Evolutionary conservation across 2,329 filamentous ascomycete genomes (phyloP).

Genomic region (Ophiostoma piceae): DNA sequence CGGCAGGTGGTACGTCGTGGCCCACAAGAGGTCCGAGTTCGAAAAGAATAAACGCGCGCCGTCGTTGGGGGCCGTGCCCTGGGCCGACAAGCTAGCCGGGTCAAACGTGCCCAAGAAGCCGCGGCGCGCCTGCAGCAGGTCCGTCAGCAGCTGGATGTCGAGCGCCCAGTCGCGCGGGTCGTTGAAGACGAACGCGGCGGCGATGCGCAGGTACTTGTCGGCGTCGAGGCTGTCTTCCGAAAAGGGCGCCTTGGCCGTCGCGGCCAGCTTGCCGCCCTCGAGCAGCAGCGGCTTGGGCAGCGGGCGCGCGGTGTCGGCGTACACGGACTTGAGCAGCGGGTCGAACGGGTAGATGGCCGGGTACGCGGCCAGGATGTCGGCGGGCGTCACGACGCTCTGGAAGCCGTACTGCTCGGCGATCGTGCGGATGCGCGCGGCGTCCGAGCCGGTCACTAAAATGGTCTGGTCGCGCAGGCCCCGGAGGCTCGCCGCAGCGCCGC

Average conservation of each 20-base stretch:
- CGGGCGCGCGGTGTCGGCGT: conserved; percentile 52
- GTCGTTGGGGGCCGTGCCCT: conserved; percentile 57
- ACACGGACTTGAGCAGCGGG: conserved; percentile 57
- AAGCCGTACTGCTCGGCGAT: conserved; percentile 79
- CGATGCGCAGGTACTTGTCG: conserved; percentile 60
- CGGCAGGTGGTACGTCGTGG: conserved; percentile 75
- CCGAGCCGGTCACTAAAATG: conserved; percentile 68
- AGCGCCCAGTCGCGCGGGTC: conserved; percentile 95
- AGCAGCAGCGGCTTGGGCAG: conserved; percentile 47
- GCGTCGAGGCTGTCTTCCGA: conserved; percentile 20
- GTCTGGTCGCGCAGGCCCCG: conserved; percentile 56
- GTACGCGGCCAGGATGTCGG: conserved; percentile 70
- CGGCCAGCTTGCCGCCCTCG: conserved; percentile 34
- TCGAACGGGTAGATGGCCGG: conserved; percentile 81
- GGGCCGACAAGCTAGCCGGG: conserved; percentile 36
- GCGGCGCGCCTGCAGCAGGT: conserved; percentile 71
- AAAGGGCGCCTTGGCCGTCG: conserved; percentile 25
- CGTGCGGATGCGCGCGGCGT: conserved; percentile 59
- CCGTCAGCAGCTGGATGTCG: conserved; percentile 76
- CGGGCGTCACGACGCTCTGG: conserved; percentile 75
- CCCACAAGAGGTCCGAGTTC: conserved; percentile 88
- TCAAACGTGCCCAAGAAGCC: conserved; percentile 80
- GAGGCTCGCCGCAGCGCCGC: neutral
- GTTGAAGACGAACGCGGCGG: conserved; percentile 90
- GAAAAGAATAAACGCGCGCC: conserved; percentile 84